phyloP scores from a whole-genome alignment of 2,329 filamentous ascomycete species.

The Pestalotiopsis sp. region DNA sequence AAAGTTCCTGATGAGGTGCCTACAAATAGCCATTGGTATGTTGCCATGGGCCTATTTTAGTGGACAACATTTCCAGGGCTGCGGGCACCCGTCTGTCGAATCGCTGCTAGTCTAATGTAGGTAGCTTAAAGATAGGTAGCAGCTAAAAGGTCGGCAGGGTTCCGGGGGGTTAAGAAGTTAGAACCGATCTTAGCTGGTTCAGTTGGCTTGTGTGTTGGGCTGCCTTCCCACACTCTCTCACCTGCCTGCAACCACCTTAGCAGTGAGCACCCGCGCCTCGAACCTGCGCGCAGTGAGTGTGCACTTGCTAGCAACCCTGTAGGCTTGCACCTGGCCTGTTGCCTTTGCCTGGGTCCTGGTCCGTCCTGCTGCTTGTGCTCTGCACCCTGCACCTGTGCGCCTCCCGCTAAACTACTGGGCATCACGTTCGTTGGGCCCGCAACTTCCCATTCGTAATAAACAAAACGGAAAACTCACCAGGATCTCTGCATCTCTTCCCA shows the following conservation, averaged over 20 bases:
- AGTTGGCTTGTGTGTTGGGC: background rate
- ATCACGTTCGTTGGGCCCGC: slow-evolving; percentile 11
- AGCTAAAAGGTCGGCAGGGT: background rate
- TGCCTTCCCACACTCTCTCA: background rate
- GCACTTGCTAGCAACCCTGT: no score
- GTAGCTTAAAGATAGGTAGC: background rate
- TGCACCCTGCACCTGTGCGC: background rate
- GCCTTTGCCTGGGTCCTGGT: background rate
- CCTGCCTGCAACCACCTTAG: background rate
- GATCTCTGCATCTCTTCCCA: background rate
- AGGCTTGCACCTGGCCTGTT: no score
- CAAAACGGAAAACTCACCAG: background rate
- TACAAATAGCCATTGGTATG: background rate
- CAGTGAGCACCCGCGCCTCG: background rate
- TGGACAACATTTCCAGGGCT: background rate
- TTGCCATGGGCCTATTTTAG: background rate
- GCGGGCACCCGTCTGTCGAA: background rate
- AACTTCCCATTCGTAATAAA: slow-evolving; percentile 9
- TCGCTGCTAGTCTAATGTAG: background rate
- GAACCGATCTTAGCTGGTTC: background rate
- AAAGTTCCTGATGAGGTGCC: background rate
- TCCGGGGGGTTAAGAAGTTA: background rate
- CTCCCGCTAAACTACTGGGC: background rate
- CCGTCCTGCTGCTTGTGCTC: background rate
- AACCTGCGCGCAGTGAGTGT: no score